Evolutionary conservation across 805 yeast genomes (phyloP).

Genomic region (Saccharomycopsis schoenii): DNA sequence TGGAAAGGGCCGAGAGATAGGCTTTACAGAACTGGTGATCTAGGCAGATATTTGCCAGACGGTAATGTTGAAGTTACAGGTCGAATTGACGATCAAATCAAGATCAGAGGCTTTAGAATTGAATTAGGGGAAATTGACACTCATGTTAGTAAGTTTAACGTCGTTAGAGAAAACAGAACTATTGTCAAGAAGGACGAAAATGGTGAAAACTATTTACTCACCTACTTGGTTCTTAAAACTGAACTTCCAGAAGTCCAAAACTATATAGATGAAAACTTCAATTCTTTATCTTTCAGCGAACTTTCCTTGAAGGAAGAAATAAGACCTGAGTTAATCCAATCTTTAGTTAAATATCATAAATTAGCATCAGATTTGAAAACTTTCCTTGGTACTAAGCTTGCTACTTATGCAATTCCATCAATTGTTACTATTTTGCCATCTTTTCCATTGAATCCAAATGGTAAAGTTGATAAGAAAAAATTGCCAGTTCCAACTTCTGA

Average conservation of each 20-base stretch:
- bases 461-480: conserved; percentile 96
- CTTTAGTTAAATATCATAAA: conserved; percentile 58
- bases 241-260: conserved; percentile 34
- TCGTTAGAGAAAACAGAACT: conserved; percentile 87
- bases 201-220: conserved; percentile 83
- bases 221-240: conserved; percentile 82
- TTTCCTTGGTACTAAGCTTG: conserved; percentile 81
- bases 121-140: conserved; percentile 98
- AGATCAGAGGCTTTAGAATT: conserved; percentile 96
- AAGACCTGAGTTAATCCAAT: conserved; percentile 13
- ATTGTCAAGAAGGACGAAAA: conserved; percentile 85
- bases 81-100: conserved; percentile 97
- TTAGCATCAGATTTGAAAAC: conserved; percentile 72
- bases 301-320: background rate
- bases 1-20: conserved; percentile 97
- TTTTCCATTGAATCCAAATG: conserved; percentile 94
- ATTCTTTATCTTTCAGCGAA: conserved; percentile 3
- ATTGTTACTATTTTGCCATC: conserved; percentile 78
- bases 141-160: conserved; percentile 86
- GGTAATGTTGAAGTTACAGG: conserved; percentile 98
- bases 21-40: conserved; percentile 92
- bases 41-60: conserved; percentile 93
- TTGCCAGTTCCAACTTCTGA: conserved; percentile 89
- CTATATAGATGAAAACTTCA: conserved; percentile 9
- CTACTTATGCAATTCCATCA: conserved; percentile 89